Base-by-base conservation (phyloP, 2,329 filamentous ascomycete species). In the Ophiostoma ulmi region DNA sequence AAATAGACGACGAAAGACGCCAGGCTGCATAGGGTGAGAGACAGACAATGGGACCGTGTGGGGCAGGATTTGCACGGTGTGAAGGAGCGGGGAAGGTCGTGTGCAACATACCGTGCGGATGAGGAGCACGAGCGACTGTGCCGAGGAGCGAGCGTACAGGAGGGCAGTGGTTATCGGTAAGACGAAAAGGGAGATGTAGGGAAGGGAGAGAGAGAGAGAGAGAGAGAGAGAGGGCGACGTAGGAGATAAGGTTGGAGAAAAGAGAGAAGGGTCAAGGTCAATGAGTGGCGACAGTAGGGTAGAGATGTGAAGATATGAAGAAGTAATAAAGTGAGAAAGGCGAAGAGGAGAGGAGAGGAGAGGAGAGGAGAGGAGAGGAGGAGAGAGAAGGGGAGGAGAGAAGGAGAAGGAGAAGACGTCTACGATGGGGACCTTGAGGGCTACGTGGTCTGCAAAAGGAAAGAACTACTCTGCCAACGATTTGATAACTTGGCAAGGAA, bases 51-150 rank as follows among this genome's bases (percentile, higher is more conserved):
- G 66, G 35, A 31, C 67, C 67, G 67, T 69, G 52, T 61, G 67
- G 22, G 44, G 44, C 41, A 3, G 31, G 67, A 58, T 13, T 35
- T 35, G 44, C 48, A 68, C 67, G 22, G 67, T 68, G 67, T 38
- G 5, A 63, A 26, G 48, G 48, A n/a, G 67, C 48, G 48, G 48
- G 67, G 44, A n/a, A 22, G 48, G 20, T 39, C 10, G 41, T 52
- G 67, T 39, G 67, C 31, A 35, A 68, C 67, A 48, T 68, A 68
- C 67, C 48, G 67, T 68, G 67, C 41, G 67, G 31, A 64, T 17
- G 14, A 41, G 63, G 58, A 20, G 26, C n/a, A 39, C 13, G 55
- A 38, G 31, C n/a, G 68, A 65, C 63, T 65, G 61, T 65, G 44
- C 35, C 36, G 61, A 35, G 68, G 52, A 38, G 31, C 36, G 63